Evolutionary conservation across 768 basidiomycete genomes (phyloP), one percentile per base, ranked within the genome.

Genomic region (Kwoniella shandongensis): DNA sequence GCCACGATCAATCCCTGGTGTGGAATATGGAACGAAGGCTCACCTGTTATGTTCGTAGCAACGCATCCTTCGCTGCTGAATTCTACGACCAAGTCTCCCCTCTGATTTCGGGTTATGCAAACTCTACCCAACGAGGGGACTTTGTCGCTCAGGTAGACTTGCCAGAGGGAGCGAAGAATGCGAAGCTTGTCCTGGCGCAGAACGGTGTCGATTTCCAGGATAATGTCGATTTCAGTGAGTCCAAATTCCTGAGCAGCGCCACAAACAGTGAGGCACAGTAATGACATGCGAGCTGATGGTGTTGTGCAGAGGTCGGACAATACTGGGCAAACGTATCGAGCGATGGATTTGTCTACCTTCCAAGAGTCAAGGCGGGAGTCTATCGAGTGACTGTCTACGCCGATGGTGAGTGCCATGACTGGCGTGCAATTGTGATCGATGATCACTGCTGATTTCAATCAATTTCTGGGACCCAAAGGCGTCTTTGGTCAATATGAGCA

Each of bases 381-480:
- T 70, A 70, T 27, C 52, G 69, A 10, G 35, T 68, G 44, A 68
- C 66, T 1, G 36, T 68, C 45, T 68, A 68, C 44, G 66, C 63
- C 27, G 64, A 65, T 8, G 54, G 51, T 20, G 13, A 13, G 32
- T 13, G 13, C 13, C 32, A 6, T 32, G n/a, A n/a, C n/a, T n/a
- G n/a, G n/a, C n/a, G n/a, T n/a, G n/a, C n/a, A n/a, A n/a, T n/a
- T n/a, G n/a, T n/a, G n/a, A n/a, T n/a, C n/a, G n/a, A n/a, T n/a
- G n/a, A n/a, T n/a, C n/a, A n/a, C n/a, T n/a, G n/a, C n/a, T n/a
- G n/a, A n/a, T n/a, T n/a, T n/a, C n/a, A 32, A 32, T 6, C 32
- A 32, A 32, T 32, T 6, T 32, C 32, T 32, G 32, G 32, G 13
- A 6, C 7, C 32, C 13, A 13, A 32, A 32, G 32, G 32, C 6